These are phyloP conservation scores for Sporodiniella umbellata DNA, from an alignment of 371 early-diverging fungal genomes.

Conservation along the genomic window DNA sequence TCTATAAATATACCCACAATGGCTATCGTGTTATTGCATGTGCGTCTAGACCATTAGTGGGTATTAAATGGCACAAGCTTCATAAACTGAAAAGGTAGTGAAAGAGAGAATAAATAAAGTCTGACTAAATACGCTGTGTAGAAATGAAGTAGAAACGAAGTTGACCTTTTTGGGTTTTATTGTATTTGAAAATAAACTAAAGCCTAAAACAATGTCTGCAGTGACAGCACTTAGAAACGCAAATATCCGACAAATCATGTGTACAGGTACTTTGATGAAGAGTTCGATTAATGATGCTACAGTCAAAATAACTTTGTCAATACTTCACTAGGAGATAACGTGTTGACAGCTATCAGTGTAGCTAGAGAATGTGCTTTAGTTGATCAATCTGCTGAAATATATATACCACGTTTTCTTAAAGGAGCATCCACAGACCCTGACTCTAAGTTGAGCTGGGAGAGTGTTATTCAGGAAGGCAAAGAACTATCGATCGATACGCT, in stretches of 20 bases:
- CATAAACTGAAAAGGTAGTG: conserved; percentile 65
- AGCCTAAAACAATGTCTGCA: conserved; percentile 81
- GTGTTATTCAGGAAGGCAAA: conserved; percentile 55
- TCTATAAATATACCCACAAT: conserved; percentile 86
- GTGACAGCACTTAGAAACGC: conserved; percentile 86
- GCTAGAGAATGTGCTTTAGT: conserved; percentile 89
- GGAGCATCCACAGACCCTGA: conserved; percentile 52
- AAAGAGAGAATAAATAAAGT: not conserved
- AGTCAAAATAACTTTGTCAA: not conserved
- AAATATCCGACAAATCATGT: conserved; percentile 95
- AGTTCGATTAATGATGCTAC: not conserved
- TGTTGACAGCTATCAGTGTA: conserved; percentile 97
- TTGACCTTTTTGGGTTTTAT: conserved; percentile 94
- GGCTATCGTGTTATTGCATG: conserved; percentile 97
- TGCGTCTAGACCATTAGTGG: conserved; percentile 72
- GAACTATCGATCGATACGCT: conserved; percentile 64
- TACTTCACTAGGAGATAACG: conserved; percentile 79
- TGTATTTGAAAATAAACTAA: conserved; percentile 99
- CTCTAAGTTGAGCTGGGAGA: conserved; percentile 72
- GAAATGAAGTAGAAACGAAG: conserved; percentile 84
- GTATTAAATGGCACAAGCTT: conserved; percentile 73
- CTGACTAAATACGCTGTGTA: conserved; percentile 10
- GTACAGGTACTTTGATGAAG: conserved; percentile 94
- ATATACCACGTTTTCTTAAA: conserved; percentile 51
- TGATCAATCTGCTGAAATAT: conserved; percentile 50